Evolutionary conservation across 305 asterid species (phyloP).

Genomic region (Fraxinus xanthoxyloides): DNA sequence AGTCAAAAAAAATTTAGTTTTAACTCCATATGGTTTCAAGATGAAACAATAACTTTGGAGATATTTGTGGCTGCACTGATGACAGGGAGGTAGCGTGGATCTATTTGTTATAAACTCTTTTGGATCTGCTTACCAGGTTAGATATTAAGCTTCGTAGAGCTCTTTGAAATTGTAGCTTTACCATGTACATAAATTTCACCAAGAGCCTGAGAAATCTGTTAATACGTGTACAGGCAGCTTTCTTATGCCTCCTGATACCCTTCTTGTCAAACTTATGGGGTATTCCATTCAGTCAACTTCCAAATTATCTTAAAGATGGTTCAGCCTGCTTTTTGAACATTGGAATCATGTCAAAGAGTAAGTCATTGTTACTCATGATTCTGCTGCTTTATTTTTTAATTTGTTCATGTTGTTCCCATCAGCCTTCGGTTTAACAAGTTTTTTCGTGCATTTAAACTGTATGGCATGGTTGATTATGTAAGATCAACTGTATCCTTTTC

Average conservation of each 20-base stretch:
- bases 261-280: conserved; percentile 95
- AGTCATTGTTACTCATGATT: conserved; percentile 31
- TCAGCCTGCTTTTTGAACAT: conserved; percentile 93
- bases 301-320: conserved; percentile 80
- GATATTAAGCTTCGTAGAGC: conserved; percentile 10
- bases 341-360: conserved; percentile 67
- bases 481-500: background rate
- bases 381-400: background rate
- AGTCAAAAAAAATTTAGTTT: background rate
- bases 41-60: conserved; percentile 12
- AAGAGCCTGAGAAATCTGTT: conserved; percentile 31
- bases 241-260: conserved; percentile 90
- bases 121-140: conserved; percentile 97
- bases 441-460: conserved; percentile 1
- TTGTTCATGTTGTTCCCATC: background rate
- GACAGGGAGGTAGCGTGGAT: conserved; percentile 79
- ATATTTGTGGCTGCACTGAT: conserved; percentile 25
- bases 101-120: conserved; percentile 85
- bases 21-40: conserved; percentile 5
- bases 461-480: background rate
- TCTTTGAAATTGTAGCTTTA: conserved; percentile 10
- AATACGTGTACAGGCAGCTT: conserved; percentile 58
- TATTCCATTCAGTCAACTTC: conserved; percentile 75
- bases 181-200: conserved; percentile 29
- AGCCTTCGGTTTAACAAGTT: background rate